A percentile compares a stretch with the other conserved stretches of the same genome.
These are phyloP conservation scores for Penicillium longicatenatum DNA, from an alignment of 495 filamentous ascomycete species.

Conservation along the genomic window DNA sequence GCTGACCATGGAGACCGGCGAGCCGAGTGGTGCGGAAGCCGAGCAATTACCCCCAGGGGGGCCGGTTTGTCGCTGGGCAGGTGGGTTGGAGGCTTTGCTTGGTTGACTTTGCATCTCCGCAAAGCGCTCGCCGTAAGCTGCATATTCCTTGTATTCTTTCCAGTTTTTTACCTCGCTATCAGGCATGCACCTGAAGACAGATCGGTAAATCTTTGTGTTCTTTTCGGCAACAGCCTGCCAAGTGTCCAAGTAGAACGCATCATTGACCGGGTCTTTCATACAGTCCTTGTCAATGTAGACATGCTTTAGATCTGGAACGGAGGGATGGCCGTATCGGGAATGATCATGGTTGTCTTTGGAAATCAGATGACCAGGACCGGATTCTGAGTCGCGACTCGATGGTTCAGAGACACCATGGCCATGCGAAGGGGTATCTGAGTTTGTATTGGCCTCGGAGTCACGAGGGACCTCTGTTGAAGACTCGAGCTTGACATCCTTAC, in stretches of 20 bases:
- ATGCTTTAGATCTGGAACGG: constrained; percentile 66
- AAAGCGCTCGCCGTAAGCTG: constrained; percentile 77
- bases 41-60: constrained; percentile 44
- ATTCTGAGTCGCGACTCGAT: constrained; percentile 74
- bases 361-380: constrained; percentile 55
- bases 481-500: constrained; percentile 42
- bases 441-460: constrained; percentile 24
- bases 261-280: constrained; percentile 80
- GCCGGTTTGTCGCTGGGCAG: constrained; percentile 41
- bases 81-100: constrained; percentile 35
- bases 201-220: constrained; percentile 89
- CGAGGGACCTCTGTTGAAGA: constrained; percentile 52
- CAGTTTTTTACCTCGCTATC: constrained; percentile 92
- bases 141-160: constrained; percentile 91
- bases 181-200: constrained; percentile 95
- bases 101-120: constrained; percentile 64
- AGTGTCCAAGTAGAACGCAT: constrained; percentile 80
- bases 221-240: constrained; percentile 91
- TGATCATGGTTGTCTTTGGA: constrained; percentile 45
- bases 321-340: constrained; percentile 52
- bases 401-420: constrained; percentile 31
- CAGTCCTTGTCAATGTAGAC: constrained; percentile 66
- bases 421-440: constrained; percentile 14
- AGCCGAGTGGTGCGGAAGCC: constrained; percentile 13
- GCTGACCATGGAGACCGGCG: constrained; percentile 19